phyloP scores from a whole-genome alignment of 257 asterid species.

The Solanum sitiens region DNA sequence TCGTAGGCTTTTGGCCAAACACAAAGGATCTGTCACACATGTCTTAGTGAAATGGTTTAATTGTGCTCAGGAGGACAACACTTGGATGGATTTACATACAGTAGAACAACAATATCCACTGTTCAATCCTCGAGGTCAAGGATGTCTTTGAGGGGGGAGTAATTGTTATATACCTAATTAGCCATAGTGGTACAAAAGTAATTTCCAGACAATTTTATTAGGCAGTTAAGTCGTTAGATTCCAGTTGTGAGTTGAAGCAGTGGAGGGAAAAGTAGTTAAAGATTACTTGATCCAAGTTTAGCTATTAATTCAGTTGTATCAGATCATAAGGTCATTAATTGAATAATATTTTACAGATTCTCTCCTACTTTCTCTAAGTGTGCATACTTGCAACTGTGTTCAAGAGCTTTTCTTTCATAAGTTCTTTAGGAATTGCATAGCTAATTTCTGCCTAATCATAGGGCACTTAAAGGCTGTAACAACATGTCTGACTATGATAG shows the following conservation, averaged over 20 bases:
- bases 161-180: not conserved
- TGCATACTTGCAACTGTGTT: not conserved
- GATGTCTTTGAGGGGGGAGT: too few species aligned
- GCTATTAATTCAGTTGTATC: too few species aligned
- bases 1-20: too few species aligned
- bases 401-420: not conserved
- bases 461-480: not conserved
- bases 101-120: too few species aligned
- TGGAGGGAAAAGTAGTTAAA: not conserved
- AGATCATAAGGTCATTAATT: too few species aligned
- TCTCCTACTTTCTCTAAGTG: not conserved
- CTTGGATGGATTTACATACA: too few species aligned
- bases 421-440: not conserved
- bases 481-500: too few species aligned
- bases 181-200: not conserved
- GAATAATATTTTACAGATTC: not conserved
- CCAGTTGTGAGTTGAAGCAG: not conserved
- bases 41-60: too few species aligned
- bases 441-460: not conserved
- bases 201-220: not conserved
- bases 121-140: too few species aligned
- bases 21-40: too few species aligned
- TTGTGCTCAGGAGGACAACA: too few species aligned
- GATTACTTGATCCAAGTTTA: too few species aligned
- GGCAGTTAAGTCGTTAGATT: not conserved